Percentiles rank a stretch among this genome's conserved stretches.
Conservation (phyloP, 805 yeast species). For the Sugiyamaella boreocaroliniensis region DNA sequence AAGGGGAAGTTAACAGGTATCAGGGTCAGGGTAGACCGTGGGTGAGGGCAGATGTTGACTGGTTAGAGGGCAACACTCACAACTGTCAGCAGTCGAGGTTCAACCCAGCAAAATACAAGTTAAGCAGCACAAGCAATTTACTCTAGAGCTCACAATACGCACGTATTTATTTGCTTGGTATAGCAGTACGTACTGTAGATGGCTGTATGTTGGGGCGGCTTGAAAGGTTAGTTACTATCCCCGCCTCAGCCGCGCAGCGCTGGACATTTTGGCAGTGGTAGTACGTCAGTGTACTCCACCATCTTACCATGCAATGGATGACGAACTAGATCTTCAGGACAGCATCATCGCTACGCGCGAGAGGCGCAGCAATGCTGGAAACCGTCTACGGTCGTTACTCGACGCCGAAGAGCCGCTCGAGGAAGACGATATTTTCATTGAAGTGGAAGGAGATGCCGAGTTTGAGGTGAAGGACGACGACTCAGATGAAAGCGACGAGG, state of each 20-base stretch:
- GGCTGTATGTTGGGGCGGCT: no score
- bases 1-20: neutral
- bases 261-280: neutral
- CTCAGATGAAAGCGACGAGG: constrained; percentile 20
- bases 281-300: neutral
- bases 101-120: no score
- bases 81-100: no score
- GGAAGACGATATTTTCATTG: constrained; percentile 58
- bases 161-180: no score
- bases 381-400: constrained; percentile 63
- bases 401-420: constrained; percentile 59
- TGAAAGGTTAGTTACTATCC: no score
- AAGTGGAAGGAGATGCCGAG: constrained; percentile 37
- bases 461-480: constrained; percentile 34
- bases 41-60: neutral
- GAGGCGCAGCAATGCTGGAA: constrained; percentile 86
- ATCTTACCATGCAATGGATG: neutral
- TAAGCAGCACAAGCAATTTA: no score
- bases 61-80: no score
- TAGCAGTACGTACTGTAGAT: no score
- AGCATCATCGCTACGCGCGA: constrained; percentile 67
- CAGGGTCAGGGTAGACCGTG: neutral
- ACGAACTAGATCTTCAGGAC: constrained; percentile 35
- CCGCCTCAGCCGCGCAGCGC: neutral
- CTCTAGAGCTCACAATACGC: no score